Conservation (phyloP, 495 filamentous ascomycete species). For the Neurospora sp. region DNA sequence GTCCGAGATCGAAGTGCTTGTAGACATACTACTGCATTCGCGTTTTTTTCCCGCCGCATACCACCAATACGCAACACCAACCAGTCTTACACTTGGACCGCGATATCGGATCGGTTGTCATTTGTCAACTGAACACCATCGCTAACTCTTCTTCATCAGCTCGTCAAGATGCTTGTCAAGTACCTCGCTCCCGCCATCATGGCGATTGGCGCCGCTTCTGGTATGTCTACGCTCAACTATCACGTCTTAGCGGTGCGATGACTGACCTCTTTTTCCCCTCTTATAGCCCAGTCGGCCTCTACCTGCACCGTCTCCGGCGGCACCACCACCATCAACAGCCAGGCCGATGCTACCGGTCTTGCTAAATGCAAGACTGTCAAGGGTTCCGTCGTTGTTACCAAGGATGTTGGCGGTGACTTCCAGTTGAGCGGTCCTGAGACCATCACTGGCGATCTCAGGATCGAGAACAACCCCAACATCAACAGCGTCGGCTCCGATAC, state of each 20-base stretch:
- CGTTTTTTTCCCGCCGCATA: constrained; percentile 4
- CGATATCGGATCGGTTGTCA: neutral
- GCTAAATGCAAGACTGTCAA: constrained; percentile 55
- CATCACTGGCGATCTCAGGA: constrained; percentile 60
- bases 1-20: constrained; percentile 4
- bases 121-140: constrained; percentile 2
- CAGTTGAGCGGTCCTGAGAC: constrained; percentile 44
- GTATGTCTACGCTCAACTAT: constrained; percentile 36
- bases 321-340: constrained; percentile 49
- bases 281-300: constrained; percentile 35
- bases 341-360: constrained; percentile 62
- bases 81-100: neutral
- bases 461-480: constrained; percentile 42
- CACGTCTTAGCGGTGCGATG: constrained; percentile 1
- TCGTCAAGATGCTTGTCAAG: constrained; percentile 60
- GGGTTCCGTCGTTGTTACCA: constrained; percentile 59
- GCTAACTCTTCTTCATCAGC: constrained; percentile 21
- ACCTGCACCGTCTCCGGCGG: constrained; percentile 24
- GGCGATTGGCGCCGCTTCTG: constrained; percentile 55
- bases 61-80: neutral
- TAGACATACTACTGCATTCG: constrained; percentile 15
- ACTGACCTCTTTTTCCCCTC: constrained; percentile 16
- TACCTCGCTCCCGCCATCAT: constrained; percentile 65
- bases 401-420: constrained; percentile 39
- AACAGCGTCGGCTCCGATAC: constrained; percentile 38